Evolutionary conservation across 257 asterid genomes (phyloP), one percentile per base, ranked within the genome.

Genomic region (Capsicum baccatum): DNA sequence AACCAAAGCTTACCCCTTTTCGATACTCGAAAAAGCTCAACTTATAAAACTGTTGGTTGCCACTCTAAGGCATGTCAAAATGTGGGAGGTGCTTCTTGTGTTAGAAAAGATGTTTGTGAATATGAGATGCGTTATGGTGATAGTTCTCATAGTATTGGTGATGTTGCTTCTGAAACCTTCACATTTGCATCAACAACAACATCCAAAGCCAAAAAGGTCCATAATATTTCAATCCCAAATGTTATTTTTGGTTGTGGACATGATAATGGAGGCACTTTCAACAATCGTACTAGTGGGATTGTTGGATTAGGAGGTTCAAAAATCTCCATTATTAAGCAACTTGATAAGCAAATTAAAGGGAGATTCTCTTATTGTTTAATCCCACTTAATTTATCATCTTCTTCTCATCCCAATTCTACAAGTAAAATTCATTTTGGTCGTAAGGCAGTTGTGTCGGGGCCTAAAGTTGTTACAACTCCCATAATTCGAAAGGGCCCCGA

Each of bases 241-340:
- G 86, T 89, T 9, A 80, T 83, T 8, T 92, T 94, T 26, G 98
- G 95, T 2, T 94, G 95, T 35, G 98, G 95, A 6, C 87, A 80
- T 59, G 14, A 85, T 0, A 92, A 91, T 39, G 73, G 0, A 0
- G 98, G 97, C 3, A 85, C 87, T 0, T 92, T 92, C 70, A 70
- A 85, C 7, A 79, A 26, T 9, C 6, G 9, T 0, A 89, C 84
- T 5, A 84, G 95, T 0, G 97, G 97, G 0, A 88, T 93, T 6
- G 68, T 94, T 14, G 97, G 97, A 3, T 92, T 92, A 4, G 94
- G 95, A 3, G 92, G 90, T 0, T 96, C 96, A 5, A 1, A 87
- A 0, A 6, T 90, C 0, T 94, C 96, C 0, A 87, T 92, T 8
- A 37, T 92, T 11, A 89, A 74, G n/a, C 98, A 92, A 39, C 71